Percentiles rank a stretch among this genome's conserved stretches.
Conservation (phyloP, 176 grass and related monocot species). For the Musa beccarii region DNA sequence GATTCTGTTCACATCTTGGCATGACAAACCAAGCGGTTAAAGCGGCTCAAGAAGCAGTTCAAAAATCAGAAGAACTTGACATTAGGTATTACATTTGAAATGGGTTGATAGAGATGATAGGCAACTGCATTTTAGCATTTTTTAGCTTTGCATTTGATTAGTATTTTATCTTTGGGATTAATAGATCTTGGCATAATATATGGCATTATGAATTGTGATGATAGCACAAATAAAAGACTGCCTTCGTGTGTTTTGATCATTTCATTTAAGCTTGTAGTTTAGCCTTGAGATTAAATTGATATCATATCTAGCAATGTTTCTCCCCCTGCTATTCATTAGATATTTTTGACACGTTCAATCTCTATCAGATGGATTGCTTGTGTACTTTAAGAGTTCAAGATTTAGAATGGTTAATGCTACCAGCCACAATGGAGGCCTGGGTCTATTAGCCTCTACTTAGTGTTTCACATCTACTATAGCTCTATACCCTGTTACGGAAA, state of each 20-base stretch:
- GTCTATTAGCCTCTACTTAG: background rate
- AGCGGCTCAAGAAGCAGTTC: conserved; percentile 17
- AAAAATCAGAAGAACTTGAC: conserved; percentile 17
- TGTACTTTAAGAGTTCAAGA: background rate
- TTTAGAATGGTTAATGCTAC: background rate
- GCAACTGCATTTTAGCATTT: background rate
- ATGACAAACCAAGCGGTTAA: conserved; percentile 19
- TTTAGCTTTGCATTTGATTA: background rate
- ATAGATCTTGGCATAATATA: background rate
- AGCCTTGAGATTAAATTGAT: background rate
- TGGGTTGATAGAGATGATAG: background rate
- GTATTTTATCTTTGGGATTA: background rate
- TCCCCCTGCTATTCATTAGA: too few species aligned
- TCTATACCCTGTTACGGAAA: too few species aligned
- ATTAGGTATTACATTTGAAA: background rate
- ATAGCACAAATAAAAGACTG: background rate
- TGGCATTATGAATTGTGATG: background rate
- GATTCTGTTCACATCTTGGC: conserved; percentile 17
- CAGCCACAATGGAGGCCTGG: background rate
- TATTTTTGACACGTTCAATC: too few species aligned
- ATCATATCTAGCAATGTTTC: background rate
- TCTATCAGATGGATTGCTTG: too few species aligned
- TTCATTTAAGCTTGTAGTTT: too few species aligned
- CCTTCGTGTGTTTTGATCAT: background rate
- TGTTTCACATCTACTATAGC: too few species aligned